These are phyloP conservation scores for Pleurozium schreberi DNA, from an alignment of 225 moss, liverwort and hornwort genomes.

Conservation along the genomic window DNA sequence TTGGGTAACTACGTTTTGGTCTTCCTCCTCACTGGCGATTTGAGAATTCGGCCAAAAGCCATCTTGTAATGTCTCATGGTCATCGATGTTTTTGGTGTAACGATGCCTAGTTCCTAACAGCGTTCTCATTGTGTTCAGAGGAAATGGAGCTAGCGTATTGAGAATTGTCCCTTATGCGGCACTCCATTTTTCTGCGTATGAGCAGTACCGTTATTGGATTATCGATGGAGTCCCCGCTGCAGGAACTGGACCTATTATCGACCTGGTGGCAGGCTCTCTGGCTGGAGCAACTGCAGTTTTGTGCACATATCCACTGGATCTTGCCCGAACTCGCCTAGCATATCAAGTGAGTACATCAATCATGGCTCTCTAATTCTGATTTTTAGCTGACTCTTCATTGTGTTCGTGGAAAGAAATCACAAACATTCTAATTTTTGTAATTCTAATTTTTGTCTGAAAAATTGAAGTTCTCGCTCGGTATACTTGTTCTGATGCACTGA, in stretches of 20 bases:
- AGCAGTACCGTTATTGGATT: constrained; percentile 95
- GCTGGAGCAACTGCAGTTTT: constrained; percentile 84
- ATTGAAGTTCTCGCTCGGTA: background rate
- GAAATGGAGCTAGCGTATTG: constrained; percentile 88
- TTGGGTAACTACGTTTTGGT: background rate
- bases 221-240: constrained; percentile 57
- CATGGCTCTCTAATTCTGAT: background rate
- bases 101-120: background rate
- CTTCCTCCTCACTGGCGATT: no score
- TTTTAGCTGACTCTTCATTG: background rate
- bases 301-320: constrained; percentile 50
- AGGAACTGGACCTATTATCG: constrained; percentile 61
- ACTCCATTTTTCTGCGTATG: constrained; percentile 87
- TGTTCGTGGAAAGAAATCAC: background rate
- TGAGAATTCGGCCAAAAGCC: no score
- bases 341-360: constrained; percentile 28
- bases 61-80: no score
- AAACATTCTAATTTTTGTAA: no score
- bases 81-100: background rate
- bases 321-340: constrained; percentile 42
- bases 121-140: constrained; percentile 32
- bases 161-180: constrained; percentile 93
- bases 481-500: background rate
- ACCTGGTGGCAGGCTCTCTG: constrained; percentile 77
- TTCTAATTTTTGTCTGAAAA: no score